Conservation (phyloP, 495 filamentous ascomycete species). For the Penicillium salamii region DNA sequence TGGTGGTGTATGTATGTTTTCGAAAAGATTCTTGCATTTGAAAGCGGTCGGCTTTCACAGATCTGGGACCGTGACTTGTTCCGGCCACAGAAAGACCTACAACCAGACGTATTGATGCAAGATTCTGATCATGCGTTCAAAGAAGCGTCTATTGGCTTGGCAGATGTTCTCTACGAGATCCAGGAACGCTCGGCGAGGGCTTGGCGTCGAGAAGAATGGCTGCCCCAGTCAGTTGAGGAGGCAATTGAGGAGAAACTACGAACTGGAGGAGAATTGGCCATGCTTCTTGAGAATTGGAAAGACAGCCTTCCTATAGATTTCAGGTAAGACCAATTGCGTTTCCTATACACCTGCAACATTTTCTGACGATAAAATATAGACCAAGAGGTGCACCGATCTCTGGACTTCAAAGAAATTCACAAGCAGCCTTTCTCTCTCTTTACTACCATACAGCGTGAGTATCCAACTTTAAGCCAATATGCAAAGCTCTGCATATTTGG, state of each 20-base stretch:
- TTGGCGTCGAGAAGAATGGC: slow-evolving; percentile 10
- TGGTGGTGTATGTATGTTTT: slow-evolving; percentile 15
- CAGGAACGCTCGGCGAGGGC: slow-evolving; percentile 11
- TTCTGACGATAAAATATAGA: too few species aligned
- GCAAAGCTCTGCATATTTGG: too few species aligned
- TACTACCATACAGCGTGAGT: slow-evolving; percentile 9
- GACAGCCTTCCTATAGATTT: slow-evolving; percentile 1
- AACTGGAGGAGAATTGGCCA: slow-evolving; percentile 9
- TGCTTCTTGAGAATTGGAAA: slow-evolving; percentile 6
- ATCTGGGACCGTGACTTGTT: slow-evolving; percentile 13
- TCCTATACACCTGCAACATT: too few species aligned
- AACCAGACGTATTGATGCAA: background rate
- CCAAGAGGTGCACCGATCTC: too few species aligned
- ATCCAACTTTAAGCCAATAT: too few species aligned
- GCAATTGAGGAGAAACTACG: slow-evolving; percentile 13
- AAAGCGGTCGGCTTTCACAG: slow-evolving; percentile 7
- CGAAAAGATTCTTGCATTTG: slow-evolving; percentile 9
- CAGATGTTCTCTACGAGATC: slow-evolving; percentile 12
- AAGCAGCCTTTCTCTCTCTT: slow-evolving; percentile 1
- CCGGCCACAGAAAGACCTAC: background rate
- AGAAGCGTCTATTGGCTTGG: slow-evolving; percentile 2
- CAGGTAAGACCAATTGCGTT: background rate
- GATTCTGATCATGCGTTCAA: background rate
- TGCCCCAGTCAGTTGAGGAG: slow-evolving; percentile 12
- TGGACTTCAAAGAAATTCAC: background rate